Percentiles rank a stretch among this genome's conserved stretches.
phyloP scores from a whole-genome alignment of 2,329 filamentous ascomycete genomes.

The Oidium heveae region DNA sequence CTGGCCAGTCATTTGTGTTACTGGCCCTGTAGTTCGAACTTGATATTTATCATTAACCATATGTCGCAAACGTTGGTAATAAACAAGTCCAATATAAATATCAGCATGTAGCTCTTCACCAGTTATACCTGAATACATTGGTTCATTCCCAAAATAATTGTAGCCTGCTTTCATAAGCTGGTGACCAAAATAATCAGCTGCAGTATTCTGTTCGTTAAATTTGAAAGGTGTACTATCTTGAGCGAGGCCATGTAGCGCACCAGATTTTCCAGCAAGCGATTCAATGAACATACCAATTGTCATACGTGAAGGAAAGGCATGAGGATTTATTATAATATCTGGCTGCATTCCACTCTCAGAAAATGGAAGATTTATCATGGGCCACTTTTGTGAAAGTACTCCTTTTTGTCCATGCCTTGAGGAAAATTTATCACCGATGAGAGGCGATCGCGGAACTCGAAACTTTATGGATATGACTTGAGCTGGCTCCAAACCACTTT shows the following conservation, averaged over 20 bases:
- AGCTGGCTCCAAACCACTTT: constrained; percentile 56
- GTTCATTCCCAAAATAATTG: constrained; percentile 96
- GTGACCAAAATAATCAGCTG: constrained; percentile 90
- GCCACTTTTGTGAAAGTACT: constrained; percentile 87
- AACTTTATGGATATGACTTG: constrained; percentile 86
- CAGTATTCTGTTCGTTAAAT: constrained; percentile 80
- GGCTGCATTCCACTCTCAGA: constrained; percentile 90
- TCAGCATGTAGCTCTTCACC: constrained; percentile 83
- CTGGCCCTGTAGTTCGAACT: constrained; percentile 70
- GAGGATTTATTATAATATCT: constrained; percentile 95
- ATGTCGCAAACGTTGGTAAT: constrained; percentile 97
- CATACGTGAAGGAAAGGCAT: constrained; percentile 98
- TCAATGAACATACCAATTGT: constrained; percentile 99
- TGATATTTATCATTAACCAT: constrained; percentile 99
- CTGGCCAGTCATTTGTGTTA: constrained; percentile 76
- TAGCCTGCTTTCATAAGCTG: constrained; percentile 88
- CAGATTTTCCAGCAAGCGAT: constrained; percentile 83
- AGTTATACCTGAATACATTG: constrained; percentile 94
- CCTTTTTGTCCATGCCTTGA: constrained; percentile 97
- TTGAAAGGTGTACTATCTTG: constrained; percentile 61
- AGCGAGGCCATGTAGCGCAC: constrained; percentile 74
- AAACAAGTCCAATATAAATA: constrained; percentile 90
- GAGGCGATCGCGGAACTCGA: constrained; percentile 64
- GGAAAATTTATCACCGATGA: constrained; percentile 95
- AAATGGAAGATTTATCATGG: constrained; percentile 95